Percentiles rank a stretch among this genome's conserved stretches.
phyloP scores from a whole-genome alignment of 1,284 basidiomycete species.

The Xanthoconium separans region DNA sequence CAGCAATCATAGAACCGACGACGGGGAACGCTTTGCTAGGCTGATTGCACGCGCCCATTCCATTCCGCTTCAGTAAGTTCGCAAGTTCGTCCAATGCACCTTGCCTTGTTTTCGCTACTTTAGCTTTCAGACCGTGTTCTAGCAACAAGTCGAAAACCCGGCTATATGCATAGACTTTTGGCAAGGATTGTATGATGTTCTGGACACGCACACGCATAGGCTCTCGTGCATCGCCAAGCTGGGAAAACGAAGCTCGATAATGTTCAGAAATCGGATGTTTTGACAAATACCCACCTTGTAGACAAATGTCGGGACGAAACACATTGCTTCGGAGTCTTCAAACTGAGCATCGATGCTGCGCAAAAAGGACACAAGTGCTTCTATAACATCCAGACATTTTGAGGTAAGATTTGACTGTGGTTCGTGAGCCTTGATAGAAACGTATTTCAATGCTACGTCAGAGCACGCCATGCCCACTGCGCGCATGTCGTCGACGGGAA shows the following conservation, averaged over 20 bases:
- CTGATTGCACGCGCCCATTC: constrained; percentile 76
- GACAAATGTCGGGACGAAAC: constrained; percentile 89
- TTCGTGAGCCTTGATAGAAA: constrained; percentile 88
- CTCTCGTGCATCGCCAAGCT: constrained; percentile 84
- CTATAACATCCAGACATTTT: constrained; percentile 88
- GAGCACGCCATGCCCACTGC: constrained; percentile 85
- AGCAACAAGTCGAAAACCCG: constrained; percentile 85
- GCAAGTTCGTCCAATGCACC: constrained; percentile 83
- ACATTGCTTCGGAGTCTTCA: constrained; percentile 83
- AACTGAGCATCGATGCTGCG: constrained; percentile 77
- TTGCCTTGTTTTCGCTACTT: constrained; percentile 88
- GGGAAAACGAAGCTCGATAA: constrained; percentile 5
- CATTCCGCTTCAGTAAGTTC: constrained; percentile 77
- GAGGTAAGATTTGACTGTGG: constrained; percentile 91
- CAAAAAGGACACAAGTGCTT: constrained; percentile 75
- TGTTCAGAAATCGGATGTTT: neutral
- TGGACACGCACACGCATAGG: constrained; percentile 70
- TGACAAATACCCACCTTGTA: constrained; percentile 66
- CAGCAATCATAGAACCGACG: constrained; percentile 81
- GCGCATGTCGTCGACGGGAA: constrained; percentile 54
- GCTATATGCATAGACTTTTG: constrained; percentile 86
- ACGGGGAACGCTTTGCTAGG: constrained; percentile 77
- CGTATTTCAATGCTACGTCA: constrained; percentile 93
- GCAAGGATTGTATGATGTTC: constrained; percentile 68
- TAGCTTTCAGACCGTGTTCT: constrained; percentile 84